A percentile compares a stretch with the other conserved stretches of the same genome.
phyloP scores from a whole-genome alignment of 108 stramenopile genomes.

The Thalassiosira profunda region DNA sequence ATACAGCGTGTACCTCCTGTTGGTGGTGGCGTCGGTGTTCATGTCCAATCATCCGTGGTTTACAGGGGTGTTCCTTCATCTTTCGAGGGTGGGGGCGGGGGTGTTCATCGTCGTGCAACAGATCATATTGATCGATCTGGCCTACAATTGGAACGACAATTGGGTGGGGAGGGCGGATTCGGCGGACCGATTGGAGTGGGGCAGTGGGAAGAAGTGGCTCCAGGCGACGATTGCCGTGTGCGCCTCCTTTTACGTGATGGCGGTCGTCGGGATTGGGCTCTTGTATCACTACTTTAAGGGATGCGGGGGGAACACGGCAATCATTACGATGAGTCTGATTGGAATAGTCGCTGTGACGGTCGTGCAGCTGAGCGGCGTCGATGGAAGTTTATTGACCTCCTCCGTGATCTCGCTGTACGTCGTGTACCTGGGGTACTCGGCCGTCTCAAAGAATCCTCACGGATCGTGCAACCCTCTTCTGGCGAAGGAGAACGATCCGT shows the following conservation, averaged over 20 bases:
- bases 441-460: constrained; percentile 87
- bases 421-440: constrained; percentile 84
- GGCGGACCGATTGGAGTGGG: constrained; percentile 75
- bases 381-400: constrained; percentile 91
- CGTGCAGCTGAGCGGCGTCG: constrained; percentile 68
- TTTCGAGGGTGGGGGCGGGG: constrained; percentile 69
- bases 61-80: constrained; percentile 61
- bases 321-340: constrained; percentile 86
- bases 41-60: constrained; percentile 66
- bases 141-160: constrained; percentile 89
- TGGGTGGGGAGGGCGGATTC: constrained; percentile 84
- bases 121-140: constrained; percentile 87
- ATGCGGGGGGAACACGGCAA: constrained; percentile 77
- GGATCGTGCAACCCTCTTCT: constrained; percentile 85
- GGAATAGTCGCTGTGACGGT: constrained; percentile 73
- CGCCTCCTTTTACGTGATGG: constrained; percentile 54
- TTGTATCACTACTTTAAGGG: constrained; percentile 82
- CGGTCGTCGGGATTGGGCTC: constrained; percentile 73
- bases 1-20: constrained; percentile 66
- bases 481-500: constrained; percentile 67
- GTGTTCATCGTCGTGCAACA: constrained; percentile 81
- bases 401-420: constrained; percentile 86
- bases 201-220: constrained; percentile 71
- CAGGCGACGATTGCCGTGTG: constrained; percentile 71
- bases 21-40: constrained; percentile 62